These are phyloP conservation scores for Penicillium concentricum DNA, from an alignment of 2,329 filamentous ascomycete species.

Conservation along the genomic window DNA sequence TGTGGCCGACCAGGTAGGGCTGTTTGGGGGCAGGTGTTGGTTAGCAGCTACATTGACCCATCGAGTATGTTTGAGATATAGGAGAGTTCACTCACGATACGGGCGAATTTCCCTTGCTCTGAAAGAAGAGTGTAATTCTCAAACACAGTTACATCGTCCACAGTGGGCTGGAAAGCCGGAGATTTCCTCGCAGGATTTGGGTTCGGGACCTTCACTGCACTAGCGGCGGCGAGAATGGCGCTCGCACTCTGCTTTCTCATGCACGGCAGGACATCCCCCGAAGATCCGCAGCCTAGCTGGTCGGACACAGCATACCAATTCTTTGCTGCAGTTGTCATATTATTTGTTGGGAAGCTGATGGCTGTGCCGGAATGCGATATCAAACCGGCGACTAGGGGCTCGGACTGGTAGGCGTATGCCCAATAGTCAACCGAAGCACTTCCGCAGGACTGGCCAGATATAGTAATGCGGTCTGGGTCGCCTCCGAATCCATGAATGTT, in stretches of 20 bases:
- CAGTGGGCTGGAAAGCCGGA: conserved; percentile 44
- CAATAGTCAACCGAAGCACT: conserved; percentile 30
- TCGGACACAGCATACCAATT: conserved; percentile 47
- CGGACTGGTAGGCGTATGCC: conserved; percentile 30
- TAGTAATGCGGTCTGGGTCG: conserved; percentile 45
- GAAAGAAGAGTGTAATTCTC: conserved; percentile 34
- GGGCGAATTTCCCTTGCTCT: background rate
- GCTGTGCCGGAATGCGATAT: conserved; percentile 40
- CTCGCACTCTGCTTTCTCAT: conserved; percentile 40
- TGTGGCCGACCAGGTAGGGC: conserved; percentile 47
- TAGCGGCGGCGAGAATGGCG: conserved; percentile 39
- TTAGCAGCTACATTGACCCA: background rate
- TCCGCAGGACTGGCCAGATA: conserved; percentile 51
- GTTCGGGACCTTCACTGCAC: conserved; percentile 31
- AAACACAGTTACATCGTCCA: conserved; percentile 45
- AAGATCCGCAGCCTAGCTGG: conserved; percentile 38
- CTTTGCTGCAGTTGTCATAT: conserved; percentile 28
- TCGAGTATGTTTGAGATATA: background rate
- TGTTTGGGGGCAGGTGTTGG: background rate
- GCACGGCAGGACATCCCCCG: conserved; percentile 35
- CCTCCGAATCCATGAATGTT: conserved; percentile 56
- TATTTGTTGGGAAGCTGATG: conserved; percentile 47
- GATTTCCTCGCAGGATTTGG: conserved; percentile 29
- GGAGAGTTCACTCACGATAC: background rate
- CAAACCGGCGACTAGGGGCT: conserved; percentile 39